A percentile compares a stretch with the other conserved stretches of the same genome.
Evolutionary conservation across 352 stramenopile species (phyloP).

Genomic region (Phytopythium montanum): DNA sequence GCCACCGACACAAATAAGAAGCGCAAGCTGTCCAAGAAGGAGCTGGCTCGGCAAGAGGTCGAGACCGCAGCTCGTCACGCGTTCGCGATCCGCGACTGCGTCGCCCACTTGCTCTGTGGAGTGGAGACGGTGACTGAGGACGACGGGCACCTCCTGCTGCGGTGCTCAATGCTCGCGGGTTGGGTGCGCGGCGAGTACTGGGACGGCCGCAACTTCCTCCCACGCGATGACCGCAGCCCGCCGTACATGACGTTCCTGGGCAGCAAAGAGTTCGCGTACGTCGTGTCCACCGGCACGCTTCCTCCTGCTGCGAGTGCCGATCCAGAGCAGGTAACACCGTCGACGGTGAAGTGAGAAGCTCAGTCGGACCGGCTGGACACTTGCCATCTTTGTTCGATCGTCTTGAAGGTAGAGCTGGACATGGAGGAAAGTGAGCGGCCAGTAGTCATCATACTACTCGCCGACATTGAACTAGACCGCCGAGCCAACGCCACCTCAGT

Average conservation of each 20-base stretch:
- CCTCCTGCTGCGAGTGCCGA: not conserved
- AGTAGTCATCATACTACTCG: too few relatives aligned
- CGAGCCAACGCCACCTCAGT: too few relatives aligned
- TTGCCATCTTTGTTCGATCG: too few relatives aligned
- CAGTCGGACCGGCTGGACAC: too few relatives aligned
- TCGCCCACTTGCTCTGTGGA: constrained; percentile 63
- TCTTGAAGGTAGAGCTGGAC: too few relatives aligned
- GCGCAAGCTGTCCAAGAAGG: constrained; percentile 63
- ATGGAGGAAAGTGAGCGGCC: too few relatives aligned
- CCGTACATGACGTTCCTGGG: constrained; percentile 84
- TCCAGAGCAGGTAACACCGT: too few relatives aligned
- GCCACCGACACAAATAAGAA: constrained; percentile 21
- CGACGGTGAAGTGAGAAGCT: too few relatives aligned
- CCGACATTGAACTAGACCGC: too few relatives aligned
- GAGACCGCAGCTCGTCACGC: constrained; percentile 19
- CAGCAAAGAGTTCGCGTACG: constrained; percentile 73
- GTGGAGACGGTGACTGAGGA: constrained; percentile 61
- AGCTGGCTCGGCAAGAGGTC: constrained; percentile 34
- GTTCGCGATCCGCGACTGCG: constrained; percentile 49
- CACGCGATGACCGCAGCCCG: constrained; percentile 19
- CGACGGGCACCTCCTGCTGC: constrained; percentile 67
- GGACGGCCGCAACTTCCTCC: constrained; percentile 79
- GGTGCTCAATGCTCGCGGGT: constrained; percentile 59
- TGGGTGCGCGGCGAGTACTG: constrained; percentile 66
- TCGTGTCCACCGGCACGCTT: constrained; percentile 15